Evolutionary conservation across 163 green algal genomes (phyloP).

Genomic region (Prototheca wickerhamii): DNA sequence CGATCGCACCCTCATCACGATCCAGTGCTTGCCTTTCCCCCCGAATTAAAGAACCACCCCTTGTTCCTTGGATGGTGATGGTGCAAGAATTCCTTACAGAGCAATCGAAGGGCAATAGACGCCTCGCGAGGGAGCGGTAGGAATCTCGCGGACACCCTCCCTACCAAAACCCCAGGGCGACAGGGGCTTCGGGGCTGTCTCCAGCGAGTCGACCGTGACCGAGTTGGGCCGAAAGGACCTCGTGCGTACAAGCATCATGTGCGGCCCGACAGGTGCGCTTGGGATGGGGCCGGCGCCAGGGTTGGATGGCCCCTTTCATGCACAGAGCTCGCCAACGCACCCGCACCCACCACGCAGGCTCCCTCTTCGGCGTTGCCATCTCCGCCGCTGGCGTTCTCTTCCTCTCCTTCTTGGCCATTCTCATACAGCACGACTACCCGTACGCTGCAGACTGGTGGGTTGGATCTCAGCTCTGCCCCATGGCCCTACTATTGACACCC

Average conservation of each 20-base stretch:
- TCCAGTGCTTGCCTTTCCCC: too few species aligned
- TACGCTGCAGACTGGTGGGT: slow-evolving; percentile 17
- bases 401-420: slow-evolving; percentile 22
- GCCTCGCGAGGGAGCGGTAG: too few species aligned
- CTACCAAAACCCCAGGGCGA: too few species aligned
- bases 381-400: slow-evolving; percentile 28
- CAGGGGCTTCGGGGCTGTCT: too few species aligned
- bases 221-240: too few species aligned
- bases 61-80: too few species aligned
- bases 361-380: slow-evolving; percentile 19
- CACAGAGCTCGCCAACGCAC: not conserved
- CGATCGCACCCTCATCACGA: too few species aligned
- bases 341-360: slow-evolving; percentile 4
- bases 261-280: slow-evolving; percentile 16
- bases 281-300: not conserved
- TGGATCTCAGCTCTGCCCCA: not conserved
- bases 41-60: too few species aligned
- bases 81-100: too few species aligned
- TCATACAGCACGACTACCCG: slow-evolving; percentile 29
- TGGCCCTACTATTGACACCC: not conserved
- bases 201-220: too few species aligned
- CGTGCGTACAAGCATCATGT: slow-evolving; percentile 5
- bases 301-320: not conserved
- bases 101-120: too few species aligned
- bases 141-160: too few species aligned